These are phyloP conservation scores for Fusarium sarcochroum DNA, from an alignment of 2,329 filamentous ascomycete species.

Conservation along the genomic window DNA sequence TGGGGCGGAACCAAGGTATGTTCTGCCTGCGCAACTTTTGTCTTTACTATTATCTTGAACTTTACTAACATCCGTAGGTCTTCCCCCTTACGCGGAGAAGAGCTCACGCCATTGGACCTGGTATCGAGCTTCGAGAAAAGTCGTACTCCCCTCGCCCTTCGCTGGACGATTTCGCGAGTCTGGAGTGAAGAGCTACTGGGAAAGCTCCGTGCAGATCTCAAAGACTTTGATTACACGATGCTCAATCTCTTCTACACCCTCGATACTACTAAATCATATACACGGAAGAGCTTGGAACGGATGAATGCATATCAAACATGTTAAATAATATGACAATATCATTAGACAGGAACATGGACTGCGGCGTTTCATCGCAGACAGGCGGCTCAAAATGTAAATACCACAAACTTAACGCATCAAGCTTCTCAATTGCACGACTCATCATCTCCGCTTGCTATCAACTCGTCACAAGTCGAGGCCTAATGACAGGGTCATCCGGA, in stretches of 20 bases:
- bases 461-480: conserved; percentile 25
- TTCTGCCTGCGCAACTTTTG: neutral
- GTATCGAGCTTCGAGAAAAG: conserved; percentile 83
- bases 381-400: conserved; percentile 44
- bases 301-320: conserved; percentile 37
- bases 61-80: conserved; percentile 58
- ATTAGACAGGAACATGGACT: conserved; percentile 44
- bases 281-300: conserved; percentile 20
- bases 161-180: conserved; percentile 75
- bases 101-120: conserved; percentile 80
- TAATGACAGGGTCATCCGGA: conserved; percentile 28
- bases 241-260: neutral
- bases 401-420: conserved; percentile 18
- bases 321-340: conserved; percentile 45
- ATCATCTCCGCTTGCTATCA: conserved; percentile 3
- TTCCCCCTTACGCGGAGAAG: conserved; percentile 73
- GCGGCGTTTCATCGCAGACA: conserved; percentile 25
- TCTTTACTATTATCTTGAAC: neutral
- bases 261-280: conserved; percentile 8
- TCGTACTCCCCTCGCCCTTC: conserved; percentile 67
- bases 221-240: neutral
- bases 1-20: conserved; percentile 93
- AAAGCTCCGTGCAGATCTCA: neutral
- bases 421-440: conserved; percentile 7
- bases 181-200: conserved; percentile 67